Evolutionary conservation across 352 stramenopile species (phyloP).

Genomic region (Blastocystis sp.): DNA sequence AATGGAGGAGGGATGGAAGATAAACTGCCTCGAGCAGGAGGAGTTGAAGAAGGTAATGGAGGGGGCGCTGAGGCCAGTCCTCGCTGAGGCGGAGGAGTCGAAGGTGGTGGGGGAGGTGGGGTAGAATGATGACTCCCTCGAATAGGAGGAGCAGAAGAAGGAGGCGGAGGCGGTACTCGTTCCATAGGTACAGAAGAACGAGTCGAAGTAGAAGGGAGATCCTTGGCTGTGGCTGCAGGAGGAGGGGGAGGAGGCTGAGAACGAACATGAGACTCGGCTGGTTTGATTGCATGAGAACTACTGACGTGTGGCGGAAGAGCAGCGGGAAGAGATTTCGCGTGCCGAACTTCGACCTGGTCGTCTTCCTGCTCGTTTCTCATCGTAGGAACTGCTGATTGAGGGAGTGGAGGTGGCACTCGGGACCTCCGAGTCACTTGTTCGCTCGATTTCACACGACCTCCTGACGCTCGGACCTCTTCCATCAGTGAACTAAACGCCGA

Average conservation of each 20-base stretch:
- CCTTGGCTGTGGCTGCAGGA: neutral
- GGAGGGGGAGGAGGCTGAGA: neutral
- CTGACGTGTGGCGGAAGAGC: neutral
- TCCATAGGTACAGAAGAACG: neutral
- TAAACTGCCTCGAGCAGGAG: neutral
- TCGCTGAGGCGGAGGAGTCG: neutral
- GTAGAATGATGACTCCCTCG: neutral
- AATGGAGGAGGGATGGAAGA: neutral
- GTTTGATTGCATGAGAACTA: neutral
- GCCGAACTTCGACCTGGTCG: neutral
- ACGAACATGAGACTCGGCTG: neutral
- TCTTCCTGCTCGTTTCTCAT: neutral
- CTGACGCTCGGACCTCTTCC: neutral
- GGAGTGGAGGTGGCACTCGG: neutral
- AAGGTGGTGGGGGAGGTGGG: neutral
- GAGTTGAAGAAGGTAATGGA: neutral
- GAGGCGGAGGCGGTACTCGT: neutral
- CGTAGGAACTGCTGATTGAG: neutral
- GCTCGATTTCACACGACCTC: neutral
- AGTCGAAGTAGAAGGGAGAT: neutral
- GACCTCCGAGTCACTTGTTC: neutral
- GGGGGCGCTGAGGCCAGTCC: neutral
- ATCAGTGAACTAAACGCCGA: neutral
- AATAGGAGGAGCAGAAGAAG: neutral
- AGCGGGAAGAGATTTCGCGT: neutral